These are phyloP conservation scores for Pythium pyrilobum DNA, from an alignment of 352 stramenopile genomes.

Conservation along the genomic window DNA sequence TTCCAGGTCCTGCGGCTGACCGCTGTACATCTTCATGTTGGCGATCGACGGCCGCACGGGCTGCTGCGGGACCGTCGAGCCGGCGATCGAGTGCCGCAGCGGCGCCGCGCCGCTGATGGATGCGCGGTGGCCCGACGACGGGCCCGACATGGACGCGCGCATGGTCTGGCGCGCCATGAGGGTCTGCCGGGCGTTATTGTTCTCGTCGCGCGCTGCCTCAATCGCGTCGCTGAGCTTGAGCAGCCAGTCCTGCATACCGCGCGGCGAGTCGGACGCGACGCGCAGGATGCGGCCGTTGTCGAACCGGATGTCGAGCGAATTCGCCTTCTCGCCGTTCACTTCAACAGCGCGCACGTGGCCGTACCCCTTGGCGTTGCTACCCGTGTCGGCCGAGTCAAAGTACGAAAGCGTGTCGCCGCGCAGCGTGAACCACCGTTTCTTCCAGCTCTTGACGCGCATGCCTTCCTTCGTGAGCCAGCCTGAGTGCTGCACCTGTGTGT, in stretches of 20 bases:
- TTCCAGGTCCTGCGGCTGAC: conserved; percentile 2
- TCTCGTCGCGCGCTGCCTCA: conserved; percentile 45
- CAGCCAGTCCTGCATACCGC: conserved; percentile 74
- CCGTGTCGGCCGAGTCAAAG: conserved; percentile 74
- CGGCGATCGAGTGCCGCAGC: conserved; percentile 43
- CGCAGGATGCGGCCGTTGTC: conserved; percentile 68
- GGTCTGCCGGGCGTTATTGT: conserved; percentile 56
- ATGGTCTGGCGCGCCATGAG: conserved; percentile 36
- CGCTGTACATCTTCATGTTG: conserved; percentile 8
- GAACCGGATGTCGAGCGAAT: conserved; percentile 73
- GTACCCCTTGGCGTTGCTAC: conserved; percentile 70
- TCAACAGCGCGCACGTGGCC: conserved; percentile 71
- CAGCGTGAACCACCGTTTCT: conserved; percentile 73
- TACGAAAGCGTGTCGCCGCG: conserved; percentile 77
- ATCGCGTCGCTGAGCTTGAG: conserved; percentile 68
- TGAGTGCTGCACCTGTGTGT: conserved; percentile 58
- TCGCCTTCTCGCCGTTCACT: conserved; percentile 50
- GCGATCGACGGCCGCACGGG: conserved; percentile 10
- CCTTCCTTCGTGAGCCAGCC: conserved; percentile 81
- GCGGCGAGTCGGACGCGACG: conserved; percentile 52
- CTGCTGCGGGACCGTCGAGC: neutral
- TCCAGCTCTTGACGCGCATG: conserved; percentile 76
- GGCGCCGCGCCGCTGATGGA: conserved; percentile 20
- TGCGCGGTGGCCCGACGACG: conserved; percentile 17
- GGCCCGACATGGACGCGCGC: conserved; percentile 28